phyloP scores from a whole-genome alignment of 495 filamentous ascomycete species.

The Lepidopterella palustris region DNA sequence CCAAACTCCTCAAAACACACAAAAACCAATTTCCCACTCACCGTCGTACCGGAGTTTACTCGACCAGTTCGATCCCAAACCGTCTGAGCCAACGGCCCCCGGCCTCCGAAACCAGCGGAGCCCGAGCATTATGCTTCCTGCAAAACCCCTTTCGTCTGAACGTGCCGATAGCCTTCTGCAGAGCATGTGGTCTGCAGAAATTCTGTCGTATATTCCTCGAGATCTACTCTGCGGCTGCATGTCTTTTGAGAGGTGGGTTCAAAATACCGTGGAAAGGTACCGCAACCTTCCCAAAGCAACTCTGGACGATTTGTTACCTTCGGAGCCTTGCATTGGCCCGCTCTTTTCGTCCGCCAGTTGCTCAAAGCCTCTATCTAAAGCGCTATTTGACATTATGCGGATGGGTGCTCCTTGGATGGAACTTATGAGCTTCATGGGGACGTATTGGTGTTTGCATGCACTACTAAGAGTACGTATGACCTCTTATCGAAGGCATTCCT shows the following conservation, averaged over 20 bases:
- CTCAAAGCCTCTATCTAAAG: neutral
- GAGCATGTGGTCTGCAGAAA: too few species aligned
- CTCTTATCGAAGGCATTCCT: neutral
- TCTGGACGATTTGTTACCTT: neutral
- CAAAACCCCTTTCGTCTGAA: too few species aligned
- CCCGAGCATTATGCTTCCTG: too few species aligned
- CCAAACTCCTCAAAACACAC: too few species aligned
- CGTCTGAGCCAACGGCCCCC: too few species aligned
- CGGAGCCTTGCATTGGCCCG: neutral
- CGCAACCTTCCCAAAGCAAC: neutral
- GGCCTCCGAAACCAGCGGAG: too few species aligned
- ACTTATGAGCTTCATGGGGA: neutral
- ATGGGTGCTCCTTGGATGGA: neutral
- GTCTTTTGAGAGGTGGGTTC: neutral
- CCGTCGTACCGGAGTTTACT: too few species aligned
- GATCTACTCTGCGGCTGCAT: too few species aligned
- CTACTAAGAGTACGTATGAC: neutral
- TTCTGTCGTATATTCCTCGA: too few species aligned
- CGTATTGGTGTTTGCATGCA: neutral
- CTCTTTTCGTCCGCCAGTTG: neutral
- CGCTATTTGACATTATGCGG: neutral
- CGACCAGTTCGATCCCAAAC: too few species aligned
- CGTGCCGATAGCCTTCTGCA: too few species aligned
- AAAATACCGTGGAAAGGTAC: neutral
- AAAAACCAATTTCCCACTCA: too few species aligned